A percentile compares a stretch with the other conserved stretches of the same genome.
These are phyloP conservation scores for Uromyces viciae-fabae DNA, from an alignment of 1,284 basidiomycete species.

Conservation along the genomic window DNA sequence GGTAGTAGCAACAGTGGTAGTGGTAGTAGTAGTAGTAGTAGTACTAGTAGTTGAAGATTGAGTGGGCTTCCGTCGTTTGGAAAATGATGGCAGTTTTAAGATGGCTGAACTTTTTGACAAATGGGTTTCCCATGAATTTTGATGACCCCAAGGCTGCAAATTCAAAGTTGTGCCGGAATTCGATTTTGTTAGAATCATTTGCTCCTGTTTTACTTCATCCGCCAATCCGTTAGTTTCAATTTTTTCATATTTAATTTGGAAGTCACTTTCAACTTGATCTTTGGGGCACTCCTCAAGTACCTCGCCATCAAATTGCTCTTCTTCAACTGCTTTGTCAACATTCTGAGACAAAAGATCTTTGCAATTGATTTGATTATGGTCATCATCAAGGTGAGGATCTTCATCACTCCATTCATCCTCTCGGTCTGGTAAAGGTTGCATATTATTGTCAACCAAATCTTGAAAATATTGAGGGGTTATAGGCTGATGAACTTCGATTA, in stretches of 20 bases:
- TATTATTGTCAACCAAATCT: conserved; percentile 30
- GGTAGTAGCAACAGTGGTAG: neutral
- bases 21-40: too few species aligned
- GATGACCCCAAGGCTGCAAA: neutral
- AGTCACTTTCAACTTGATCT: neutral
- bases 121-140: conserved; percentile 19
- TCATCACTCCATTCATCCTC: conserved; percentile 46
- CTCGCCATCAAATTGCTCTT: conserved; percentile 55
- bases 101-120: conserved; percentile 11
- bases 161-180: too few species aligned
- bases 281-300: conserved; percentile 43
- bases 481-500: conserved; percentile 22
- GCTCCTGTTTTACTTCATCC: conserved; percentile 12
- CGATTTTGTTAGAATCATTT: too few species aligned
- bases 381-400: too few species aligned
- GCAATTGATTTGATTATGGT: conserved; percentile 54
- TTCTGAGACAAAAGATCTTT: conserved; percentile 56
- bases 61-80: conserved; percentile 30
- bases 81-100: conserved; percentile 42
- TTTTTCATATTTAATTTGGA: too few species aligned
- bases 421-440: conserved; percentile 33
- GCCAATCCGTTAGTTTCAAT: conserved; percentile 6
- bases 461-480: conserved; percentile 23
- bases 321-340: conserved; percentile 68
- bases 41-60: neutral